Base-by-base conservation (phyloP, 768 basidiomycete genomes). In the Mycena vulgaris region DNA sequence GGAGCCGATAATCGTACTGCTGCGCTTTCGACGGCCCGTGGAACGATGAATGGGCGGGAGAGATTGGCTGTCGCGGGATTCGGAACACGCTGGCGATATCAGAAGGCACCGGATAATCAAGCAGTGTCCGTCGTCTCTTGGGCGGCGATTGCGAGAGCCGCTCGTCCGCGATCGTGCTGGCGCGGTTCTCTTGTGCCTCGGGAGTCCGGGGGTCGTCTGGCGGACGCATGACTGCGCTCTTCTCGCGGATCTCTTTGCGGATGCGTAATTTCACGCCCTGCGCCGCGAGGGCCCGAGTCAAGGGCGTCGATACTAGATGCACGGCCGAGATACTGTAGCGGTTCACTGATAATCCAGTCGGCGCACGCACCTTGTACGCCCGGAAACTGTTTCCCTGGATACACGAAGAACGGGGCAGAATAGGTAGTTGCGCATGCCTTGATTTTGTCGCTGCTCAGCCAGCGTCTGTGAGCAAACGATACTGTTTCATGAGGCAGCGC, bases 341-440 rank as follows among this genome's bases (percentile, higher is more conserved):
- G 59, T 45, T 1, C 27, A 23, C 11, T 7, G 9, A 48, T 7
- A 67, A 19, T 25, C 14, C n/a, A 37, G 30, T 3, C 45, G 48
- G 28, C 30, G 14, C 4, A 80, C 83, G 63, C 48, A 84, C 84
- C 78, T 66, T 81, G 79, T 78, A 85, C 85, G 8, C 85, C 84
- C 2, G 85, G 85, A 74, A 84, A 86, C 69, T 82, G 82, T 75
- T 86, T 87, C 3, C 83, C 82, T 3, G 82, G 82, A 72, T 83
- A 86, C n/a, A 86, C 86, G 42, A 82, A 81, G 72, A 87, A 87
- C 6, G 80, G 77, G 27, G 80, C 79, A 0, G 86, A 85, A 68
- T 78, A 78, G 51, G 83, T 81, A 1, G 80, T 79, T 10, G 82
- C 80, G 70, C 85, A 84, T 71, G 81, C 81, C 56, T 78, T 81